Conservation (phyloP, 2,329 filamentous ascomycete species). For the Fusarium pseudocircinatum region DNA sequence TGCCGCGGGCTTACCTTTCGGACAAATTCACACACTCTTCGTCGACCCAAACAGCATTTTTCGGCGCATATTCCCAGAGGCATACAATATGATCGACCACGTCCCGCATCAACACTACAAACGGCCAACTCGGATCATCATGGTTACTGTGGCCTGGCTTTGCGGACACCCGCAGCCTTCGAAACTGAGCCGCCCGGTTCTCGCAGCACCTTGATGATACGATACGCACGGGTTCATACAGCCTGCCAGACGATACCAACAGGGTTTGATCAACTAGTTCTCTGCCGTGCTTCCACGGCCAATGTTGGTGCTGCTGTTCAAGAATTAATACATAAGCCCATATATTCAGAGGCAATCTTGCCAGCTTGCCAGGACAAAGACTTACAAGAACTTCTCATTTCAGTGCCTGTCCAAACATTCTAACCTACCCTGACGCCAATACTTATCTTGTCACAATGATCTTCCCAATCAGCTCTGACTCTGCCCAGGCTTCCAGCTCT, state of each 20-base stretch:
- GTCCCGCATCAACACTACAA: slow-evolving; percentile 8
- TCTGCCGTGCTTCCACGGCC: neutral
- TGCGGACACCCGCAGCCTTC: slow-evolving; percentile 24
- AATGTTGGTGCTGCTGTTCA: neutral
- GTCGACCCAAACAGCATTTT: neutral
- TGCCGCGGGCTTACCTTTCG: neutral
- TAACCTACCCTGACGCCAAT: neutral
- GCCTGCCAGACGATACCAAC: neutral
- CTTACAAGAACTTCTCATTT: neutral
- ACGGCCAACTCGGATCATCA: neutral
- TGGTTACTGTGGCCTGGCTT: slow-evolving; percentile 3
- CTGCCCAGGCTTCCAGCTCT: neutral
- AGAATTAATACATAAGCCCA: neutral
- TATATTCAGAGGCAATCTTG: slow-evolving; percentile 2
- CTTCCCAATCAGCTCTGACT: neutral
- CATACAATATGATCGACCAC: neutral
- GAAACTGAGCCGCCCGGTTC: slow-evolving; percentile 2
- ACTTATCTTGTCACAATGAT: slow-evolving; percentile 1
- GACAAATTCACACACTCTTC: neutral
- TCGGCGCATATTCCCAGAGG: neutral
- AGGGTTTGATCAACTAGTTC: neutral
- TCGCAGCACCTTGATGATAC: slow-evolving; percentile 7
- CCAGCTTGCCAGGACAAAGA: neutral
- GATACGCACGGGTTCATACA: slow-evolving; percentile 11
- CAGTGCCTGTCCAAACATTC: neutral